Percentiles rank a stretch among this genome's conserved stretches.
Evolutionary conservation across 495 filamentous ascomycete species (phyloP).

Genomic region (Parathielavia appendiculata): DNA sequence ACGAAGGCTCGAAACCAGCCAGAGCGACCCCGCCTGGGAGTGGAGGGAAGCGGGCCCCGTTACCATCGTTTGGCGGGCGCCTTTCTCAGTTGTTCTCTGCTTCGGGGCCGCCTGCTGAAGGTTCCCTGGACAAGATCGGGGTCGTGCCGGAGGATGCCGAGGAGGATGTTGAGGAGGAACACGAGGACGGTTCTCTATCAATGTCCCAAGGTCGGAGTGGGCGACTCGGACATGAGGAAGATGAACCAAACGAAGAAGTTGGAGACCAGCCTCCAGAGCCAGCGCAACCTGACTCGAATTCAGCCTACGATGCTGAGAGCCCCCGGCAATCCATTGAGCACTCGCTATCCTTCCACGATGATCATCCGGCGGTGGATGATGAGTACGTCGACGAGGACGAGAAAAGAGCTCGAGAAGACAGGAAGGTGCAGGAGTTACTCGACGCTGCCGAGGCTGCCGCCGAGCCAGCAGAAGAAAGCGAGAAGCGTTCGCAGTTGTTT

Average conservation of each 20-base stretch:
- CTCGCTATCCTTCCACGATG: conserved; percentile 18
- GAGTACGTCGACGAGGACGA: conserved; percentile 43
- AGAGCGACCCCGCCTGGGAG: conserved; percentile 11
- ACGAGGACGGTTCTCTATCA: conserved; percentile 26
- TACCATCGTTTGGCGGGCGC: conserved; percentile 57
- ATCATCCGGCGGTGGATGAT: conserved; percentile 21
- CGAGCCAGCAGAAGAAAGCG: conserved; percentile 46
- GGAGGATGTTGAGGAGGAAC: conserved; percentile 21
- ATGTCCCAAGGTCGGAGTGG: conserved; percentile 15
- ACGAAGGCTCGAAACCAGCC: conserved; percentile 11
- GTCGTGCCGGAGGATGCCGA: conserved; percentile 29
- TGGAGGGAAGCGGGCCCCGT: conserved; percentile 8
- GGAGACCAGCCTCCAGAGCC: not conserved
- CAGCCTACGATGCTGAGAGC: conserved; percentile 14
- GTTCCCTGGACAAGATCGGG: conserved; percentile 23
- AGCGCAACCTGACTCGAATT: conserved; percentile 4
- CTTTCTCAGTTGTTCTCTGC: conserved; percentile 69
- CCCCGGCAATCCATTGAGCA: conserved; percentile 6
- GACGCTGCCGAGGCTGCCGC: conserved; percentile 43
- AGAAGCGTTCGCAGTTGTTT: conserved; percentile 59
- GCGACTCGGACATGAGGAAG: not conserved
- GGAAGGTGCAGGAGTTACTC: conserved; percentile 55
- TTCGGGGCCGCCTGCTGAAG: conserved; percentile 44
- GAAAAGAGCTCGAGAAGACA: conserved; percentile 56
- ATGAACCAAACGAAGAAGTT: not conserved